Conservation (phyloP, 1,284 basidiomycete genomes). For the Boletus semigastroideus region DNA sequence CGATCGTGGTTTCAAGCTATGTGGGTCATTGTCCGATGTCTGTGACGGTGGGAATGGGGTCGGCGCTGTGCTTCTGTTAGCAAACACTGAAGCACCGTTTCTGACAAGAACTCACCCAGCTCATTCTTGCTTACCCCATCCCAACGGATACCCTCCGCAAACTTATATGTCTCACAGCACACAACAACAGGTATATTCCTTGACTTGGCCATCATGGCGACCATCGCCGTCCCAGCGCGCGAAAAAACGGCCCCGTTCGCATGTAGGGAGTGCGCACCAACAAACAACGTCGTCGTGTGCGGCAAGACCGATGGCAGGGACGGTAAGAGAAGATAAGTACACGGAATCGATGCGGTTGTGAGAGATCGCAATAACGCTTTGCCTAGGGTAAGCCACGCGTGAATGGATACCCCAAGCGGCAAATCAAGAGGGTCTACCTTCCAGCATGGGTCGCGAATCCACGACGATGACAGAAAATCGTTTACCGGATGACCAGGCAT, state of each 20-base stretch:
- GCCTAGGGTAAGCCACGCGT: constrained; percentile 45
- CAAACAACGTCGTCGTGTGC: constrained; percentile 78
- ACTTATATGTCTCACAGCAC: constrained; percentile 99
- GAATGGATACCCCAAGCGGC: constrained; percentile 1
- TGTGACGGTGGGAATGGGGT: constrained; percentile 31
- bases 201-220: constrained; percentile 94
- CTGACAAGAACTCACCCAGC: constrained; percentile 55
- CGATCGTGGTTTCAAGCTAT: constrained; percentile 23
- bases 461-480: constrained; percentile 90
- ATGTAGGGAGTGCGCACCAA: constrained; percentile 93
- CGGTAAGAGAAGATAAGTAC: constrained; percentile 92
- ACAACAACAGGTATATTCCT: constrained; percentile 92
- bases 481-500: constrained; percentile 72
- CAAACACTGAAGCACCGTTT: neutral
- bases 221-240: constrained; percentile 91
- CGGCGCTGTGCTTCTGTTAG: constrained; percentile 24
- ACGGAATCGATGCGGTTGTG: constrained; percentile 73
- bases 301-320: constrained; percentile 83
- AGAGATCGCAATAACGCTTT: constrained; percentile 78
- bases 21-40: constrained; percentile 1
- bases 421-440: constrained; percentile 55
- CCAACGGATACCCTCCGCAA: constrained; percentile 89
- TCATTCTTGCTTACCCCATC: constrained; percentile 98
- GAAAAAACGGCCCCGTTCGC: constrained; percentile 95
- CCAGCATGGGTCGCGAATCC: constrained; percentile 92